phyloP scores from a whole-genome alignment of 1,284 basidiomycete genomes.

The Leccinum holopus region DNA sequence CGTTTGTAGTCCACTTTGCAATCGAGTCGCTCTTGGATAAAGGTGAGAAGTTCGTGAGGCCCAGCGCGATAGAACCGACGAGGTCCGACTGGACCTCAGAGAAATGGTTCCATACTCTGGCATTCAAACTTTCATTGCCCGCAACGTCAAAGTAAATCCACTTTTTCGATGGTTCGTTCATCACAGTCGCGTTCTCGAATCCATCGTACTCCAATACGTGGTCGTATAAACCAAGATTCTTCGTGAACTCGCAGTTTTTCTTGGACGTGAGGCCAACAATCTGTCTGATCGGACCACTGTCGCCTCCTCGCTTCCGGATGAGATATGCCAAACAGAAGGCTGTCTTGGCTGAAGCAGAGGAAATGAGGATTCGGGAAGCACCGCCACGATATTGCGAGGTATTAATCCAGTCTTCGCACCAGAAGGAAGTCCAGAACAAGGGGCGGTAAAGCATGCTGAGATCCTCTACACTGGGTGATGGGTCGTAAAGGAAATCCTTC shows the following conservation, averaged over 20 bases:
- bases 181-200: slow-evolving; percentile 34
- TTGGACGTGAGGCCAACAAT: slow-evolving; percentile 59
- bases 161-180: slow-evolving; percentile 28
- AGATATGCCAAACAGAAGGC: slow-evolving; percentile 63
- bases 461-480: slow-evolving; percentile 49
- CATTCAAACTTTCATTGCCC: slow-evolving; percentile 52
- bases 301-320: slow-evolving; percentile 35
- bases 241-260: slow-evolving; percentile 54
- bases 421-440: slow-evolving; percentile 67
- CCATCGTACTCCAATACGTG: slow-evolving; percentile 51
- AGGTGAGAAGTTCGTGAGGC: slow-evolving; percentile 54
- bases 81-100: slow-evolving; percentile 36
- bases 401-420: slow-evolving; percentile 66
- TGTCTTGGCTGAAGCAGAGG: slow-evolving; percentile 66
- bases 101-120: slow-evolving; percentile 42
- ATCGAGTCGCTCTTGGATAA: slow-evolving; percentile 31
- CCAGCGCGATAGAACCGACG: slow-evolving; percentile 47
- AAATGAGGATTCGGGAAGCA: slow-evolving; percentile 50
- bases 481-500: slow-evolving; percentile 51
- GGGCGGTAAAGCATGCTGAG: slow-evolving; percentile 66
- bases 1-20: slow-evolving; percentile 40
- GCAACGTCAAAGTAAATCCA: slow-evolving; percentile 67
- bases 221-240: slow-evolving; percentile 51
- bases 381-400: slow-evolving; percentile 46
- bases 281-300: slow-evolving; percentile 18